Evolutionary conservation across 2,329 filamentous ascomycete genomes (phyloP).

Genomic region (Neopestalotiopsis clavispora): DNA sequence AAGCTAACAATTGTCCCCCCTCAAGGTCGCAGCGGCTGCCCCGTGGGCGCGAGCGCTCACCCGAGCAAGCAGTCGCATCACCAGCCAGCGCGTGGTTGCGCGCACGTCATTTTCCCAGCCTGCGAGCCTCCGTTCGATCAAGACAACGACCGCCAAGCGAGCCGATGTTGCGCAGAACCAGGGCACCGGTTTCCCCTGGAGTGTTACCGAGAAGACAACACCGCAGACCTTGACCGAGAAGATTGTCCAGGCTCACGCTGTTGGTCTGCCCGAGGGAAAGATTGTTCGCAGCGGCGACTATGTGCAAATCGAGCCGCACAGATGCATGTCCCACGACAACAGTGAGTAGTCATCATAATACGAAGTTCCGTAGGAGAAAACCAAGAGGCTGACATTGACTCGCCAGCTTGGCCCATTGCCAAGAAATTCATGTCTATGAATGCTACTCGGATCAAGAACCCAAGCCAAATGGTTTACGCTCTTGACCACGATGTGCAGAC

Average conservation of each 20-base stretch:
- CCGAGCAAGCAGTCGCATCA: conserved; percentile 4
- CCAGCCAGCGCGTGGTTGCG: not conserved
- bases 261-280: conserved; percentile 78
- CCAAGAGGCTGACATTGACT: conserved; percentile 29
- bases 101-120: not conserved
- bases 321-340: conserved; percentile 89
- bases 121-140: not conserved
- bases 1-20: not conserved
- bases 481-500: conserved; percentile 85
- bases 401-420: conserved; percentile 67
- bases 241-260: conserved; percentile 82
- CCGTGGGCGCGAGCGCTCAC: conserved; percentile 1
- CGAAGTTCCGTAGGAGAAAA: too few species aligned
- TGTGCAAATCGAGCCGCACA: conserved; percentile 73
- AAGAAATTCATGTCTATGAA: conserved; percentile 83
- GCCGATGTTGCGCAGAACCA: not conserved
- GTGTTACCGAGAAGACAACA: conserved; percentile 5
- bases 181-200: not conserved
- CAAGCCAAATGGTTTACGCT: conserved; percentile 78
- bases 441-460: conserved; percentile 73
- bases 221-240: conserved; percentile 91
- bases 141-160: not conserved
- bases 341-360: too few species aligned
- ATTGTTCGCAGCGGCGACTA: conserved; percentile 82
- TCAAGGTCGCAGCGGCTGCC: not conserved